phyloP scores from a whole-genome alignment of 345 rosid species.

The Balakata baccata region DNA sequence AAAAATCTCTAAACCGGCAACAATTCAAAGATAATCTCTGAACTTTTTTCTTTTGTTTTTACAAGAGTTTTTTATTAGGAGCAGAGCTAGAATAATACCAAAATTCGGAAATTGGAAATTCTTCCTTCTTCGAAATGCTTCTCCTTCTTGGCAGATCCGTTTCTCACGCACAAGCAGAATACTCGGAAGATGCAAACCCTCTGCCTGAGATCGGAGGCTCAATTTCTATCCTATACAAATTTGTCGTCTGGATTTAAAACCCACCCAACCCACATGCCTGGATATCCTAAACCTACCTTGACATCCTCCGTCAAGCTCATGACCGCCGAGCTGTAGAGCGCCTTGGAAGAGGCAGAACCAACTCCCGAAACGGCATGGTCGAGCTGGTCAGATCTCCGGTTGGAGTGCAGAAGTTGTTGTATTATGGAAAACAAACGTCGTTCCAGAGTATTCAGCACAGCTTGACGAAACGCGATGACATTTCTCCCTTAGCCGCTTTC shows the following conservation, averaged over 20 bases:
- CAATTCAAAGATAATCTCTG: neutral
- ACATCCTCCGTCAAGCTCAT: conserved; percentile 60
- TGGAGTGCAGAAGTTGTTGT: conserved; percentile 20
- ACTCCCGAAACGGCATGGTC: conserved; percentile 31
- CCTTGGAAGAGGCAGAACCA: conserved; percentile 40
- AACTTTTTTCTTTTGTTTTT: neutral
- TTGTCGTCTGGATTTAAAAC: neutral
- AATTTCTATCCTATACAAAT: conserved; percentile 13
- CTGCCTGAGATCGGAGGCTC: conserved; percentile 38
- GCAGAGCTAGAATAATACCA: neutral
- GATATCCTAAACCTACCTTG: conserved; percentile 78
- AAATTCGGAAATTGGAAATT: neutral
- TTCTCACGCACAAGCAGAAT: conserved; percentile 3
- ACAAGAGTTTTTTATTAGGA: neutral
- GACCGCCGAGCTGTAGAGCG: conserved; percentile 72
- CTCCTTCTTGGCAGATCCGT: conserved; percentile 63
- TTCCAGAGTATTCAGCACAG: too few species aligned
- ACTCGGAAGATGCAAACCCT: conserved; percentile 1
- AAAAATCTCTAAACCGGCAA: neutral
- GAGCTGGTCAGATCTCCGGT: conserved; percentile 70
- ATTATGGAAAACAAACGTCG: too few species aligned
- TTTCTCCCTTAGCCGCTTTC: too few species aligned
- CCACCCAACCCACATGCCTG: conserved; percentile 68
- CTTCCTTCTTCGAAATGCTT: too few species aligned
- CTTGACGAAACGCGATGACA: too few species aligned